Evolutionary conservation across 441 rosid genomes (phyloP).

Genomic region (Pelargonium myrrhifolium): DNA sequence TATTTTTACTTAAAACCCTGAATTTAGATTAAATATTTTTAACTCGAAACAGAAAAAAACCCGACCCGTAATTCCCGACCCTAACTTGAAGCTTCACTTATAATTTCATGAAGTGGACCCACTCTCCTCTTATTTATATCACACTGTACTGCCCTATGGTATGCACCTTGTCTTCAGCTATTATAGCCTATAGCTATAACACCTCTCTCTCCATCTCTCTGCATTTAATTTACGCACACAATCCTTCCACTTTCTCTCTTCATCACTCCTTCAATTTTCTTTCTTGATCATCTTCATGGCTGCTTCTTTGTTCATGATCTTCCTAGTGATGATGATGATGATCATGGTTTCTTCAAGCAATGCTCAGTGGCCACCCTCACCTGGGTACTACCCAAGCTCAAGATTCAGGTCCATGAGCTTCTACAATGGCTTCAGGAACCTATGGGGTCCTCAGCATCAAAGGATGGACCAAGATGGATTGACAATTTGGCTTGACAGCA

Average conservation of each 20-base stretch:
- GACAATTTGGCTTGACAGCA: conserved; percentile 79
- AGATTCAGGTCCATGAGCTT: conserved; percentile 60
- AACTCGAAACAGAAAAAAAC: too few relatives aligned
- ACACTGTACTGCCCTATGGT: too few relatives aligned
- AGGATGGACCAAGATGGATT: conserved; percentile 48
- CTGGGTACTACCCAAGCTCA: conserved; percentile 88
- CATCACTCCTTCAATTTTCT: background rate
- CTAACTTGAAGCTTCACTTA: too few relatives aligned
- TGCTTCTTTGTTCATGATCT: conserved; percentile 24
- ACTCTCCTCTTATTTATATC: too few relatives aligned
- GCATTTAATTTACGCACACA: background rate
- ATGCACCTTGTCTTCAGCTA: too few relatives aligned
- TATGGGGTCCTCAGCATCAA: conserved; percentile 88
- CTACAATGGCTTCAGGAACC: conserved; percentile 57
- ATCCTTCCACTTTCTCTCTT: background rate
- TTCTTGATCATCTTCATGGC: conserved; percentile 31
- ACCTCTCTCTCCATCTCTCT: background rate
- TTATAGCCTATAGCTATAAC: too few relatives aligned
- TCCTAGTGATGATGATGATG: conserved; percentile 23
- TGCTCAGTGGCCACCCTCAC: conserved; percentile 74
- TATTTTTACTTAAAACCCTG: too few relatives aligned
- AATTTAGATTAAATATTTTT: too few relatives aligned
- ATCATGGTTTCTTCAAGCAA: conserved; percentile 34
- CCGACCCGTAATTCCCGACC: too few relatives aligned
- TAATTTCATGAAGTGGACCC: too few relatives aligned